Conservation (phyloP, 108 stramenopile species). For the Stephanodiscus triporus region DNA sequence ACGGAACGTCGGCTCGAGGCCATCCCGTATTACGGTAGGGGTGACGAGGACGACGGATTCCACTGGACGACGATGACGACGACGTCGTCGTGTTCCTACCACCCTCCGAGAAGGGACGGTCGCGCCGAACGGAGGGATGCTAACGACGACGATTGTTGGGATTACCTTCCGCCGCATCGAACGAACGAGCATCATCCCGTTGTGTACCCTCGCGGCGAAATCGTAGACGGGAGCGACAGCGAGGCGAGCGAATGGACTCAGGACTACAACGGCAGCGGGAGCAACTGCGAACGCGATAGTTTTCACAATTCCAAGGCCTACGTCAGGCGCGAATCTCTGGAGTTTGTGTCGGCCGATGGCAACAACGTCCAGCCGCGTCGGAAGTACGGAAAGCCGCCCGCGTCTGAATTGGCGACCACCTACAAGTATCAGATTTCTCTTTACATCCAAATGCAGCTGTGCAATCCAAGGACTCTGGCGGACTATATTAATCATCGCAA, state of each 20-base stretch:
- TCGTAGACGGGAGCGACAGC: constrained; percentile 39
- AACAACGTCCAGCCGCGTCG: background rate
- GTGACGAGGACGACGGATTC: constrained; percentile 38
- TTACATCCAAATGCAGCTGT: constrained; percentile 95
- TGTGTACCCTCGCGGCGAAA: background rate
- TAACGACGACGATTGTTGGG: background rate
- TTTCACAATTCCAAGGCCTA: constrained; percentile 22
- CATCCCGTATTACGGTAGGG: constrained; percentile 26
- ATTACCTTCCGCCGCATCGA: constrained; percentile 25
- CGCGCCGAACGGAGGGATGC: background rate
- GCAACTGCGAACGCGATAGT: constrained; percentile 9
- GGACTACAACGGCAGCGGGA: constrained; percentile 14
- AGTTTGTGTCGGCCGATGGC: constrained; percentile 20
- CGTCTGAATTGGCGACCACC: constrained; percentile 2
- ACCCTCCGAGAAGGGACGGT: too few relatives aligned
- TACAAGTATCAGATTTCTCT: constrained; percentile 88
- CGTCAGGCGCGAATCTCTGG: constrained; percentile 24
- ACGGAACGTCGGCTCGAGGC: constrained; percentile 44
- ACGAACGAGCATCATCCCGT: background rate
- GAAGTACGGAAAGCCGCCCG: background rate
- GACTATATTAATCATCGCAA: constrained; percentile 89
- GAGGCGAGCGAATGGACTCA: constrained; percentile 53
- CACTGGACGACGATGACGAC: constrained; percentile 30
- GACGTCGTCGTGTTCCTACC: too few relatives aligned
- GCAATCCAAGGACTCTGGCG: constrained; percentile 78